These are phyloP conservation scores for Silene conica DNA, from an alignment of 148 eudicot species.

Conservation along the genomic window DNA sequence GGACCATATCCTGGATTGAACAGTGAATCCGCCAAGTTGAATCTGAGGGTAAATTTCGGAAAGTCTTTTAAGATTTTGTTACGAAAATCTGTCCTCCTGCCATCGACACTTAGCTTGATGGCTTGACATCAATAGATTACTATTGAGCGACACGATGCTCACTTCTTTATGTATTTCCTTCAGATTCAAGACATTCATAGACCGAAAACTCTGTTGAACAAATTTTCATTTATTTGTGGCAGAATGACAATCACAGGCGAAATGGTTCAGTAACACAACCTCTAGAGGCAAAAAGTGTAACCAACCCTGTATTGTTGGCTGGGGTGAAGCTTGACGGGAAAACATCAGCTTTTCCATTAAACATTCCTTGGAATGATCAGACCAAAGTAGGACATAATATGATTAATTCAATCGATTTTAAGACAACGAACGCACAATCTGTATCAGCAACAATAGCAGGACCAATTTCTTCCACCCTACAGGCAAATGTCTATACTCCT, in stretches of 20 bases:
- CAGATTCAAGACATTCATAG: not conserved
- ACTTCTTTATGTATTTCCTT: not conserved
- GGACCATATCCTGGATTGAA: slow-evolving; percentile 68
- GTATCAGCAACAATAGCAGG: slow-evolving; percentile 32
- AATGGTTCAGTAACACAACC: slow-evolving; percentile 43
- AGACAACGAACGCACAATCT: slow-evolving; percentile 35
- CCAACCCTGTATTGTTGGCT: slow-evolving; percentile 36
- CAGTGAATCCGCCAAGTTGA: slow-evolving; percentile 49
- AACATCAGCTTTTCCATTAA: slow-evolving; percentile 27
- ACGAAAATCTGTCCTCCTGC: slow-evolving; percentile 2
- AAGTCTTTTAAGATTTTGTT: not conserved
- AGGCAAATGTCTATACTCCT: slow-evolving; percentile 42
- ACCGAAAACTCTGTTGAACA: not conserved
- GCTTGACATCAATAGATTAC: not conserved
- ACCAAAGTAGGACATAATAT: slow-evolving; percentile 33
- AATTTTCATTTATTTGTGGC: slow-evolving; percentile 18
- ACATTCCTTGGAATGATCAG: slow-evolving; percentile 33
- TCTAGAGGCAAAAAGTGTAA: slow-evolving; percentile 33
- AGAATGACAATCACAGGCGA: slow-evolving; percentile 42
- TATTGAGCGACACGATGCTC: not conserved
- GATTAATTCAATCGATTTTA: slow-evolving; percentile 33
- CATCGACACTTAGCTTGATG: not conserved
- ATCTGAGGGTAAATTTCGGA: slow-evolving; percentile 48
- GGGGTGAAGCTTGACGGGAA: slow-evolving; percentile 45
- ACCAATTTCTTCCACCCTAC: slow-evolving; percentile 28